Percentiles rank a stretch among this genome's conserved stretches.
Evolutionary conservation across 1,139 yeast species (phyloP).

Genomic region (Suhomyces maxii): DNA sequence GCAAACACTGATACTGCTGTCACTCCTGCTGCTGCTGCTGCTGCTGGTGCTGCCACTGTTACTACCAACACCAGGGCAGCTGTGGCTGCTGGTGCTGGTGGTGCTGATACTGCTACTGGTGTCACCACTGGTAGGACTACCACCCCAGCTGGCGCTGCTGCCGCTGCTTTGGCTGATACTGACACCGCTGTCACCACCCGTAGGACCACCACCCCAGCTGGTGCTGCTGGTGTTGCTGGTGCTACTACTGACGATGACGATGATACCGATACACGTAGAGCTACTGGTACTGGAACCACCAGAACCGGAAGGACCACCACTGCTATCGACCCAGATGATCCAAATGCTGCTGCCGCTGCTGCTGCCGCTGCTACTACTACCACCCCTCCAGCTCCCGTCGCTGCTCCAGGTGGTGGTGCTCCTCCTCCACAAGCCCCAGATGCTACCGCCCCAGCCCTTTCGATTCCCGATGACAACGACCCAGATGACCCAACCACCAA

Average conservation of each 20-base stretch:
- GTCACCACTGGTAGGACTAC: slow-evolving; percentile 38
- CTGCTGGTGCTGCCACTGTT: slow-evolving; percentile 21
- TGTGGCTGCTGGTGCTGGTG: slow-evolving; percentile 7
- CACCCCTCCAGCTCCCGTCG: slow-evolving; percentile 14
- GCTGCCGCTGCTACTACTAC: slow-evolving; percentile 15
- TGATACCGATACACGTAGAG: slow-evolving; percentile 8
- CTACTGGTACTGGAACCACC: slow-evolving; percentile 15
- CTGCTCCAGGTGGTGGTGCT: slow-evolving; percentile 14
- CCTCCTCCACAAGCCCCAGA: slow-evolving; percentile 17
- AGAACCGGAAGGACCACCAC: slow-evolving; percentile 11
- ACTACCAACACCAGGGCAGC: slow-evolving; percentile 28
- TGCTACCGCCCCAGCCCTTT: slow-evolving; percentile 6
- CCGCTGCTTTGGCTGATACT: slow-evolving; percentile 12
- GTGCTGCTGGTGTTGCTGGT: slow-evolving; percentile 14
- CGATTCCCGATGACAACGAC: slow-evolving; percentile 15
- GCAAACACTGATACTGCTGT: slow-evolving; percentile 13
- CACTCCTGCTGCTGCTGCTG: slow-evolving; percentile 12
- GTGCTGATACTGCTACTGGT: slow-evolving; percentile 14
- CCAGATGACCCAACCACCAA: slow-evolving; percentile 17
- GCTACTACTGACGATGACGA: slow-evolving; percentile 10
- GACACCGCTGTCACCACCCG: slow-evolving; percentile 12
- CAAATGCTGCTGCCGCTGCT: slow-evolving; percentile 14
- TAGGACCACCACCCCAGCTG: slow-evolving; percentile 6
- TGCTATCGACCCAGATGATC: not conserved
- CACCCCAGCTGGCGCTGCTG: slow-evolving; percentile 39